A percentile compares a stretch with the other conserved stretches of the same genome.
These are phyloP conservation scores for Diutina catenulata DNA, from an alignment of 1,139 yeast species.

Conservation along the genomic window DNA sequence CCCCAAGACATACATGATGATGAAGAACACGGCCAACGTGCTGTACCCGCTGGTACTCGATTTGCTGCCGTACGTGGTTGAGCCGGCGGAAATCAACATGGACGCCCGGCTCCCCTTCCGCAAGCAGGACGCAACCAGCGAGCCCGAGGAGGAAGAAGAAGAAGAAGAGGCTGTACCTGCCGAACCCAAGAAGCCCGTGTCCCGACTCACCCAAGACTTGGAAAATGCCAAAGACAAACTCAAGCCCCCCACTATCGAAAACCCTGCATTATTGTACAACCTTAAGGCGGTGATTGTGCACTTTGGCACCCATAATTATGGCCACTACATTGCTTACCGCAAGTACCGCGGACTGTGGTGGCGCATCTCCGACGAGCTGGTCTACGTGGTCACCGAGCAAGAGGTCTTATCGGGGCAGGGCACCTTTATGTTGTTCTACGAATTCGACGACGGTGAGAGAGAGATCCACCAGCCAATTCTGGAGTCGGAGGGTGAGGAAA, in stretches of 20 bases:
- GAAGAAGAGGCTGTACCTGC: slow-evolving; percentile 6
- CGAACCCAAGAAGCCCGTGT: slow-evolving; percentile 5
- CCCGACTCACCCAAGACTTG: neutral
- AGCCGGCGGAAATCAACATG: slow-evolving; percentile 55
- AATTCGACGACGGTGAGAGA: slow-evolving; percentile 31
- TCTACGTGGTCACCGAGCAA: slow-evolving; percentile 63
- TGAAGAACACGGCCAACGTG: slow-evolving; percentile 78
- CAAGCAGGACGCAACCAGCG: slow-evolving; percentile 31
- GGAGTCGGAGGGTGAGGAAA: slow-evolving; percentile 1
- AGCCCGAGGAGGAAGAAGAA: slow-evolving; percentile 1
- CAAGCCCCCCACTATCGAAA: slow-evolving; percentile 5
- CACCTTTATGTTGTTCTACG: slow-evolving; percentile 87
- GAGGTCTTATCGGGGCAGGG: slow-evolving; percentile 80
- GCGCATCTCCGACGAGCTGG: slow-evolving; percentile 87
- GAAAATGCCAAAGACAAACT: neutral
- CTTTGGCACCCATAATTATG: slow-evolving; percentile 90
- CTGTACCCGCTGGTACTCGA: slow-evolving; percentile 59
- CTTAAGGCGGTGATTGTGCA: slow-evolving; percentile 82
- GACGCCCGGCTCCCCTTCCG: slow-evolving; percentile 74
- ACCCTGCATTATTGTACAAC: slow-evolving; percentile 42
- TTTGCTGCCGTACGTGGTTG: slow-evolving; percentile 59
- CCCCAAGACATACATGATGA: slow-evolving; percentile 68
- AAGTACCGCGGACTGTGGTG: slow-evolving; percentile 81
- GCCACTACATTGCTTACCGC: slow-evolving; percentile 85
- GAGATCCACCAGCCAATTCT: slow-evolving; percentile 10